Evolutionary conservation across 148 eudicot genomes (phyloP), one percentile per base, ranked within the genome.

Genomic region (Fagopyrum esculentum): DNA sequence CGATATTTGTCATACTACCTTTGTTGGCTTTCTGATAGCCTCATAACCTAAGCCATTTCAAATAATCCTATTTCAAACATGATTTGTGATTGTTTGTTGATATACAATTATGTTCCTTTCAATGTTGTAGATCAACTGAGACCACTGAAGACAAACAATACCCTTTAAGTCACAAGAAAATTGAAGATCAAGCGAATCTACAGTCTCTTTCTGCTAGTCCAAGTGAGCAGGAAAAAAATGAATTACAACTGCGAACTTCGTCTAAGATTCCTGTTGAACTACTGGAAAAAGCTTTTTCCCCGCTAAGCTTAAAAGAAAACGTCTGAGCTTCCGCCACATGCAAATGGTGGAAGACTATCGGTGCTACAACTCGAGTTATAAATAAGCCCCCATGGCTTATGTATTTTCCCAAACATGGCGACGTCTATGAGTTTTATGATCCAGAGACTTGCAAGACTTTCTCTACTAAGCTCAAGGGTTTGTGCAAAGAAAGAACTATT

Each of bases 351-450:
- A 78, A 78, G 3, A 56, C 86, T 0, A 77, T 76, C 46, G 96
- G 89, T 73, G 50, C 84, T 63, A 86, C 91, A 6, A 86, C 86
- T 35, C 81, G 93, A 48, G 80, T 84, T 45, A 85, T 78, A 46
- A 82, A 87, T 51, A 78, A 82, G 72, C 84, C 91, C 1, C 96
- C 96, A 8, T 91, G 91, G 96, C 82, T 91, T 56, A 87, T 91
- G 96, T 87, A 83, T 78, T 91, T 89, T 70, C 91, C 96, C 5
- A 91, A 84, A 75, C 80, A 29, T 43, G 93, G 93, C 3, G 83
- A 86, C 73, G 71, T 87, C 22, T 80, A 86, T 75, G 89, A 91
- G 55, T 89, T 91, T 52, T 91, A 91, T 35, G 87, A 91, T 77
- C 96, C 96, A 30, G 81, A 78, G 44, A 76, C 72, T 29, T 86